phyloP scores from a whole-genome alignment of 2,329 filamentous ascomycete species.

The Hymenotorrendiella dingleyae region DNA sequence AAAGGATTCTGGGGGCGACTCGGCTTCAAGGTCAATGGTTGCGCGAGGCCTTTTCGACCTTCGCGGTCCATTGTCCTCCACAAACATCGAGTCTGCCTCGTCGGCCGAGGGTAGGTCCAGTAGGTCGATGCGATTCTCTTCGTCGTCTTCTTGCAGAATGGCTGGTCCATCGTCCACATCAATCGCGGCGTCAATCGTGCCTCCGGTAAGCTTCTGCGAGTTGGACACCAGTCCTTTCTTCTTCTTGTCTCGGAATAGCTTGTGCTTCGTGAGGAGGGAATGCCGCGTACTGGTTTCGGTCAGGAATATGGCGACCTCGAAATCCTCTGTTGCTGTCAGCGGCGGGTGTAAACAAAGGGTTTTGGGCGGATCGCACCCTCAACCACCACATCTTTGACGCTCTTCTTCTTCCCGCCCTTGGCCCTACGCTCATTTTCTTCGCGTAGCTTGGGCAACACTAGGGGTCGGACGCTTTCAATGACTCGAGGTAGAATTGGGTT shows the following conservation, averaged over 20 bases:
- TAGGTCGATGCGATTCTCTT: conserved; percentile 18
- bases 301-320: conserved; percentile 90
- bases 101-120: conserved; percentile 23
- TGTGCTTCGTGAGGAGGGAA: conserved; percentile 79
- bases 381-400: conserved; percentile 80
- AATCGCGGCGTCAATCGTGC: conserved; percentile 44
- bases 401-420: conserved; percentile 56
- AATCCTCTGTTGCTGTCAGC: conserved; percentile 62
- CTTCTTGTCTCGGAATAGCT: conserved; percentile 61
- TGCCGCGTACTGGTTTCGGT: conserved; percentile 82
- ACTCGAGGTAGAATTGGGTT: conserved; percentile 74
- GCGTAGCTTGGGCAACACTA: conserved; percentile 83
- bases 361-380: conserved; percentile 50
- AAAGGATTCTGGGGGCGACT: conserved; percentile 23
- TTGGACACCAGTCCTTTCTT: conserved; percentile 44
- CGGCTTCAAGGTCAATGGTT: conserved; percentile 23
- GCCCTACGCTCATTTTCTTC: conserved; percentile 72
- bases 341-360: not conserved
- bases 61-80: conserved; percentile 28
- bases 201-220: conserved; percentile 54
- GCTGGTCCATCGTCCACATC: conserved; percentile 29
- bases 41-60: conserved; percentile 27
- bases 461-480: conserved; percentile 76
- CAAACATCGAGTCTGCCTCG: conserved; percentile 29
- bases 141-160: conserved; percentile 24